Evolutionary conservation across 164 flowering plant species (phyloP).

Genomic region (Pachysandra terminalis): DNA sequence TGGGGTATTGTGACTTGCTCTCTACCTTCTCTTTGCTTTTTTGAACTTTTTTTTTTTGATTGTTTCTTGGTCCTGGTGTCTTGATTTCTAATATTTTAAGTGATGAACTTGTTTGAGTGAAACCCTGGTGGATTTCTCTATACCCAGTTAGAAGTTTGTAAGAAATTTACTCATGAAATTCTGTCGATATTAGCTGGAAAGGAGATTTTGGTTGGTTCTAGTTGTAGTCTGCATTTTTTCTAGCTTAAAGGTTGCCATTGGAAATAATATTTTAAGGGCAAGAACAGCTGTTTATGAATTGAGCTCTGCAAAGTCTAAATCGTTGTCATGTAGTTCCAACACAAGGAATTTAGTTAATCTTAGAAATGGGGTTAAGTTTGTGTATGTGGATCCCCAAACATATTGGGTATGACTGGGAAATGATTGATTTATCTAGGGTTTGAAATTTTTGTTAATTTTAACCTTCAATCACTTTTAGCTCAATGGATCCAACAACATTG

Average conservation of each 20-base stretch:
- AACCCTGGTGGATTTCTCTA: not conserved
- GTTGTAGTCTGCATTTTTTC: not conserved
- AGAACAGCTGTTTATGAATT: not conserved
- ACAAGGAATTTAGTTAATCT: not conserved
- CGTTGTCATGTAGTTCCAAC: not conserved
- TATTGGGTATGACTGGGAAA: too few relatives aligned
- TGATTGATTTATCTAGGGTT: not conserved
- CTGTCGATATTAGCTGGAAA: not conserved
- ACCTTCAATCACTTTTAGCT: too few relatives aligned
- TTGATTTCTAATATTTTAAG: constrained; percentile 11
- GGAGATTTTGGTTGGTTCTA: not conserved
- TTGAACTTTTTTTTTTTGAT: not conserved
- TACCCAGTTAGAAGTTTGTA: constrained; percentile 7
- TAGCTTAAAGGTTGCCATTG: not conserved
- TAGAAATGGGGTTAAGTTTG: not conserved
- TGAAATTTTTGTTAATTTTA: not conserved
- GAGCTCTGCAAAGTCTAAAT: not conserved
- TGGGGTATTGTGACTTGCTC: constrained; percentile 55
- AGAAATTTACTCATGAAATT: not conserved
- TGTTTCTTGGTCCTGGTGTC: constrained; percentile 2
- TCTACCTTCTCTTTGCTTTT: not conserved
- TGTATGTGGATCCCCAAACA: not conserved
- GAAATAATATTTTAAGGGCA: not conserved
- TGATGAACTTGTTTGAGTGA: not conserved
- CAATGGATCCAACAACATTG: too few relatives aligned